phyloP scores from a whole-genome alignment of 1,284 basidiomycete genomes.

The Apiotrichum montevideense region DNA sequence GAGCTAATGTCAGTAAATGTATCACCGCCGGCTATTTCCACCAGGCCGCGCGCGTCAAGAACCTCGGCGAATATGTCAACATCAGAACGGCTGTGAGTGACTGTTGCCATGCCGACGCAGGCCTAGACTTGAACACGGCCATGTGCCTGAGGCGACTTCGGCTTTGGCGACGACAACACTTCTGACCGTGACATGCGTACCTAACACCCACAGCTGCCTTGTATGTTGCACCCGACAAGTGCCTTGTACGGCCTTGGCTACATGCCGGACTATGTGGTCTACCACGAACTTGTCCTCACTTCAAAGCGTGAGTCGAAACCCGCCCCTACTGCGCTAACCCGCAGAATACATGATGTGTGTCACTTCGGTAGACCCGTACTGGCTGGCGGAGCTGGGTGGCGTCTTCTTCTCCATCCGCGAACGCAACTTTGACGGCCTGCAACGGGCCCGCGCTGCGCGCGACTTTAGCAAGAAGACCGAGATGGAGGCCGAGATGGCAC shows the following conservation, averaged over 20 bases:
- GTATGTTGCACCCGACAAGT: conserved; percentile 81
- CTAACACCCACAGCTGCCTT: conserved; percentile 33
- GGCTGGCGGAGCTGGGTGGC: conserved; percentile 88
- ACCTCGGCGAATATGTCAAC: conserved; percentile 98
- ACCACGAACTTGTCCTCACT: conserved; percentile 91
- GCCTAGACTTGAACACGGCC: too few species aligned
- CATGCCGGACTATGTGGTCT: conserved; percentile 92
- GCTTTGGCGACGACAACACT: too few species aligned
- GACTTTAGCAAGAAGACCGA: conserved; percentile 87
- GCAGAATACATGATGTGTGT: conserved; percentile 89
- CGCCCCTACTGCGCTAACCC: conserved; percentile 70
- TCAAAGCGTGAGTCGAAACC: conserved; percentile 66
- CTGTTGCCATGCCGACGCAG: too few species aligned
- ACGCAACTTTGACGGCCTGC: conserved; percentile 79
- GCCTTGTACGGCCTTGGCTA: conserved; percentile 95
- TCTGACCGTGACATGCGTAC: conserved; percentile 45
- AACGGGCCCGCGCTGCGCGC: conserved; percentile 65
- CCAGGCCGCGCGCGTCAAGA: conserved; percentile 94
- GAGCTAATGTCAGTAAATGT: conserved; percentile 64
- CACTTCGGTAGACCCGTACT: conserved; percentile 88
- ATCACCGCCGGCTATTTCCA: conserved; percentile 99
- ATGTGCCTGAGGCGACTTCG: too few species aligned
- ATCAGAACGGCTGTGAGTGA: conserved; percentile 73
- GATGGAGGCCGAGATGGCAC: conserved; percentile 76
- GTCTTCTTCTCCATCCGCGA: conserved; percentile 94